Conservation (phyloP, 371 early-diverging fungal species). For the Conidiobolus incongruus region DNA sequence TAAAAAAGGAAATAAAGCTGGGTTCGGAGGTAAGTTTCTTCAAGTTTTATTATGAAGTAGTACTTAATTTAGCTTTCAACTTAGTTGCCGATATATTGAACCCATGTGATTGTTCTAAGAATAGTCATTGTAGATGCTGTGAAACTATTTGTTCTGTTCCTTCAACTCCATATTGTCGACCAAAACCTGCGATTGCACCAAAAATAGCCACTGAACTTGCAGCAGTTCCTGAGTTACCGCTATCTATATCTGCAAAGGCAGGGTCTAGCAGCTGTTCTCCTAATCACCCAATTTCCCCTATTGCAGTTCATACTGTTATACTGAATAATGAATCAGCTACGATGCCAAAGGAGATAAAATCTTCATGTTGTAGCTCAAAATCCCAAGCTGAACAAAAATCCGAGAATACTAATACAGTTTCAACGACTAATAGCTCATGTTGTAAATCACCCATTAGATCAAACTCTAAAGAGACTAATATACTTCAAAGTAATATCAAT, state of each 20-base stretch:
- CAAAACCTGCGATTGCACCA: neutral
- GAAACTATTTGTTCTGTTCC: neutral
- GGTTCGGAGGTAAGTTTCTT: neutral
- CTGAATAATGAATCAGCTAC: neutral
- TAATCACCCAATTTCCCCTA: neutral
- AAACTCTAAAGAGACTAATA: no score
- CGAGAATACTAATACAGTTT: no score
- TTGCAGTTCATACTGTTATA: neutral
- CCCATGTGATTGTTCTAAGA: conserved; percentile 2
- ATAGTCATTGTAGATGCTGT: conserved; percentile 3
- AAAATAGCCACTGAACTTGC: neutral
- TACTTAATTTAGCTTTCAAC: neutral
- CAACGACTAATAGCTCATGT: no score
- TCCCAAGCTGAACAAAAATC: no score
- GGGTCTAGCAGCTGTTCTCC: no score
- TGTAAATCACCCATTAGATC: no score
- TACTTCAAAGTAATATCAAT: neutral
- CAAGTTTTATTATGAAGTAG: neutral
- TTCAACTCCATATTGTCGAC: conserved; percentile 1
- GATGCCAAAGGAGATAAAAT: no score
- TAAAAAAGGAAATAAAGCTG: neutral
- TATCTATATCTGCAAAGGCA: no score
- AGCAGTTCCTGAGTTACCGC: no score
- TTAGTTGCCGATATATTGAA: conserved; percentile 1
- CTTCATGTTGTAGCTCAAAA: no score